These are phyloP conservation scores for Auricularia sp. DNA, from an alignment of 768 basidiomycete genomes.

Conservation along the genomic window DNA sequence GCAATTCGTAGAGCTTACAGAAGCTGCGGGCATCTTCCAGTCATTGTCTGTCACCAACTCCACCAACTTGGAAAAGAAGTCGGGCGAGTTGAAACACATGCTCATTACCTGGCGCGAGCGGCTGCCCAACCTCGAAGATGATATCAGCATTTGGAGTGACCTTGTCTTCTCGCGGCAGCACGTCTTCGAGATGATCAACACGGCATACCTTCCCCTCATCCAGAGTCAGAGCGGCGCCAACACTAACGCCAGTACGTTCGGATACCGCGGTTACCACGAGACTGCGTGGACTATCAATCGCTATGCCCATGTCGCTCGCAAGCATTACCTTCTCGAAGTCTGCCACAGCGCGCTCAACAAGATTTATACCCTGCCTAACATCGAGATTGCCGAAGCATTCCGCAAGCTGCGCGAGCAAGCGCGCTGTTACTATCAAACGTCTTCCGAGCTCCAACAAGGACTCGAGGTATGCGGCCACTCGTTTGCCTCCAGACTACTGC, in stretches of 20 bases:
- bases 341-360: slow-evolving; percentile 91
- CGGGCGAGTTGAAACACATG: slow-evolving; percentile 90
- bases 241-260: slow-evolving; percentile 66
- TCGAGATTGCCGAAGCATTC: slow-evolving; percentile 99
- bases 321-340: slow-evolving; percentile 92
- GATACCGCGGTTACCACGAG: slow-evolving; percentile 95
- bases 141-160: slow-evolving; percentile 98
- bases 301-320: slow-evolving; percentile 95
- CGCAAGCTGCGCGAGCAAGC: slow-evolving; percentile 97
- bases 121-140: slow-evolving; percentile 89
- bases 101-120: slow-evolving; percentile 96
- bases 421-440: slow-evolving; percentile 93
- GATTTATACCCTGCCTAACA: slow-evolving; percentile 98
- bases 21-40: slow-evolving; percentile 90
- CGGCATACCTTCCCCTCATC: slow-evolving; percentile 89
- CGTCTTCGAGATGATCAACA: slow-evolving; percentile 94
- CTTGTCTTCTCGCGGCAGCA: slow-evolving; percentile 99
- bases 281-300: slow-evolving; percentile 99
- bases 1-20: slow-evolving; percentile 95
- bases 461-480: slow-evolving; percentile 39
- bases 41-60: slow-evolving; percentile 79
- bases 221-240: slow-evolving; percentile 35
- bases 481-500: not conserved
- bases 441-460: slow-evolving; percentile 85
- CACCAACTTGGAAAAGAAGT: slow-evolving; percentile 87